A percentile compares a stretch with the other conserved stretches of the same genome.
Evolutionary conservation across 129 eudicot species (phyloP).

Genomic region (Sambucus nigra): DNA sequence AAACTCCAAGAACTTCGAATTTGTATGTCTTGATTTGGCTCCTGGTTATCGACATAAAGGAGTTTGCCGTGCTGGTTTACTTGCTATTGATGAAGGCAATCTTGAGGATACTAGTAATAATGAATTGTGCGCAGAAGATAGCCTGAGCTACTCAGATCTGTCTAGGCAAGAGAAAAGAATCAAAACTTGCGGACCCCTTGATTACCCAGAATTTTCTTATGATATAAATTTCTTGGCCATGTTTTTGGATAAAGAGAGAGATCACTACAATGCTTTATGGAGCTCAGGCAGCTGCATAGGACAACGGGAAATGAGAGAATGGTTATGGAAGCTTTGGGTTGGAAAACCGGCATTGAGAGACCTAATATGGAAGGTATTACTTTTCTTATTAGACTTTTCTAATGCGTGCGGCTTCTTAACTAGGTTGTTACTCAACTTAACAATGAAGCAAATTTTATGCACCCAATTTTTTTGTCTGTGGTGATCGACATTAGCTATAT

Average conservation of each 20-base stretch:
- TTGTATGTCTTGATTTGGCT: constrained; percentile 90
- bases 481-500: too few species aligned
- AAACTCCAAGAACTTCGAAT: constrained; percentile 73
- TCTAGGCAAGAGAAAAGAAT: constrained; percentile 56
- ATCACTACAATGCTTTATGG: constrained; percentile 78
- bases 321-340: constrained; percentile 90
- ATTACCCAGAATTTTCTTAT: constrained; percentile 49
- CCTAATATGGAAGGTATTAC: constrained; percentile 82
- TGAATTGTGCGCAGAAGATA: constrained; percentile 11
- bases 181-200: constrained; percentile 32
- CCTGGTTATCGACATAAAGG: constrained; percentile 99
- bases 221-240: constrained; percentile 53
- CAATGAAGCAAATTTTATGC: neutral
- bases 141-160: constrained; percentile 24
- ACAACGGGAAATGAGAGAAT: constrained; percentile 86
- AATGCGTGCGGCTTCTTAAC: neutral
- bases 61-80: constrained; percentile 87
- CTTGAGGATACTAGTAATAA: constrained; percentile 21
- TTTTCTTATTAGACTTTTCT: constrained; percentile 7
- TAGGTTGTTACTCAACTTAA: neutral
- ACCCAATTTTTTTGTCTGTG: too few species aligned
- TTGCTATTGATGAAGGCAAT: constrained; percentile 58
- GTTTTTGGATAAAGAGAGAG: constrained; percentile 77
- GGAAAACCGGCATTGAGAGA: constrained; percentile 64
- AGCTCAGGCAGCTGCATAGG: constrained; percentile 76